Evolutionary conservation across 768 basidiomycete genomes (phyloP), one percentile per base, ranked within the genome.

Genomic region (Psilocybe cyanescens): DNA sequence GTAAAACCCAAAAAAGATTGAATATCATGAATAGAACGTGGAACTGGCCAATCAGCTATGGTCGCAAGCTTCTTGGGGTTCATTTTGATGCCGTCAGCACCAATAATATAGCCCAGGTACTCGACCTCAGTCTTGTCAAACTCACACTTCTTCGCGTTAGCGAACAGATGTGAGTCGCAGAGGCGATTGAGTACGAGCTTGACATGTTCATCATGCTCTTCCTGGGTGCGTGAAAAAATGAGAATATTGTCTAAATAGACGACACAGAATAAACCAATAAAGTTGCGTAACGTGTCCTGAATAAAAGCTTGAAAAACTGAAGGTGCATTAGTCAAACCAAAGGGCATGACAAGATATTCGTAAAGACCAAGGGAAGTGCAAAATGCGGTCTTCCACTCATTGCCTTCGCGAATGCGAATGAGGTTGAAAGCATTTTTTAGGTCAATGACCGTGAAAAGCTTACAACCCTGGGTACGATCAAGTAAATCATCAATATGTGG

Each of bases 301-400:
- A 83, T 80, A 58, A 80, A 77, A 16, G 64, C 57, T 64, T 83
- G 81, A 63, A 81, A 83, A 1, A 73, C 63, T 0, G 81, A 72
- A 5, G 80, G 78, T 3, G 76, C 74, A 57, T 83, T 80, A 19
- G 67, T 72, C 0, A 77, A 48, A 1, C 75, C 74, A 49, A 77
- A 78, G 39, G 75, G 78, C 77, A 81, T 80, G n/a, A 81, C 78
- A 0, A 67, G 58, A 3, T 70, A 76, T 65, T 81, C 72, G 55
- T 71, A 82, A 0, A 73, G 63, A 1, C 81, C 80, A 4, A 63
- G 63, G 14, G 71, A 63, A 0, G 75, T 79, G 2, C 58, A 57
- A 67, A 85, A 84, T 0, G 79, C 77, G 0, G 77, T 80, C 58
- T 83, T 83, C 74, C 74, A 78, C 65, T 80, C 69, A 57, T 82